Base-by-base conservation (phyloP, 345 rosid genomes). In the Fremontodendron californicum region DNA sequence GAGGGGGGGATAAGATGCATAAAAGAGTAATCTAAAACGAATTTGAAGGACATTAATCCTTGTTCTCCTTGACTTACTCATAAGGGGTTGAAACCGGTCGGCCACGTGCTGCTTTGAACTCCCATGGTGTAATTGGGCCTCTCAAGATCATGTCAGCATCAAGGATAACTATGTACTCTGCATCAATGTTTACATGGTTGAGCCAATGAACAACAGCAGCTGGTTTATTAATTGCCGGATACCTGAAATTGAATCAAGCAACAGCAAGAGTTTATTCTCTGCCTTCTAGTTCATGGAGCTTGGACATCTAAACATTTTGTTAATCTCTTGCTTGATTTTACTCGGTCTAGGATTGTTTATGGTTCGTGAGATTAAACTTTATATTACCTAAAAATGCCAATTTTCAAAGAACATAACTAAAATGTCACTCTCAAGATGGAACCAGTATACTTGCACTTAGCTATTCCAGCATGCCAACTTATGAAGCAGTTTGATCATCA, bases 141-240 rank as follows among this genome's bases (percentile, higher is more conserved):
- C 99, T 84, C 82, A 93, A 72, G 79, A 96, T 90, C 99, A 96
- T 96, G 85, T 96, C 98, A 72, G 99, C 97, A 87, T 96, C 98
- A 68, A 96, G 94, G 84, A 96, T 96, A 65, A 96, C 97, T 74
- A 96, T 83, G 82, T 84, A 96, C 78, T 96, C 97, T 39, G 97
- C 95, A 90, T 96, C 97, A n/a, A 76, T 85, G 45, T 84, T 67
- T 27, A 90, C 93, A 80, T 96, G 99, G 83, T 93, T 95, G 77
- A 96, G 98, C 99, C 99, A 96, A 80, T 96, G 99, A 77, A 96
- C 90, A 68, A 93, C 98, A 1, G 92, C 99, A 51, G 98, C 99
- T 23, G 99, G 99, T 82, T 96, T 96, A 83, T 96, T 96, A 78
- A 96, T 96, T 29, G 98, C 99, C 19, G 99, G 99, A 85, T 96